A percentile compares a stretch with the other conserved stretches of the same genome.
These are phyloP conservation scores for Leishmania lainsoni DNA, from an alignment of 208 protist genomes.

Conservation along the genomic window DNA sequence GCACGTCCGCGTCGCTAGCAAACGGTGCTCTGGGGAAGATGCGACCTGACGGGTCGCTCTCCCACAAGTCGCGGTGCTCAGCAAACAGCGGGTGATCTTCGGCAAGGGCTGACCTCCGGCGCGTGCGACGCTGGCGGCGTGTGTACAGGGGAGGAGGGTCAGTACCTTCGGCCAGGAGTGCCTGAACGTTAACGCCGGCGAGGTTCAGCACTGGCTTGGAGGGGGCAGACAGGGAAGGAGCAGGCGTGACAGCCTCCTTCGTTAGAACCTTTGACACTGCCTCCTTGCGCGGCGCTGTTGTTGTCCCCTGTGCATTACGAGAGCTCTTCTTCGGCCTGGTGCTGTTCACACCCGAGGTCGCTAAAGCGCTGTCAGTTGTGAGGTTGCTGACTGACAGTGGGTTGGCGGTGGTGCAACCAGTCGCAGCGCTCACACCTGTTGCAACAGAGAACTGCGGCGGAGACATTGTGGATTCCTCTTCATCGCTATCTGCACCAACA, in stretches of 20 bases:
- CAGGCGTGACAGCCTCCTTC: neutral
- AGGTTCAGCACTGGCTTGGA: slow-evolving; percentile 36
- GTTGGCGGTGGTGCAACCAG: neutral
- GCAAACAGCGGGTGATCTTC: slow-evolving; percentile 61
- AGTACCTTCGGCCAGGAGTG: slow-evolving; percentile 43
- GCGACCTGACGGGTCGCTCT: slow-evolving; percentile 30
- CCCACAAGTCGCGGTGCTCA: slow-evolving; percentile 61
- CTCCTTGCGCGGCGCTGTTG: neutral
- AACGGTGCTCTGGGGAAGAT: slow-evolving; percentile 63
- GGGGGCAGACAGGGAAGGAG: neutral
- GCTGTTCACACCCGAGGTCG: neutral
- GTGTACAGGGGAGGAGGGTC: slow-evolving; percentile 60
- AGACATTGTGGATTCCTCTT: neutral
- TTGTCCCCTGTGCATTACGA: neutral
- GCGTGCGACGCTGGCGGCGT: slow-evolving; percentile 51
- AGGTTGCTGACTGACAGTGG: neutral
- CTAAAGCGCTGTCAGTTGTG: neutral
- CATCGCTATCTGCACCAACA: neutral
- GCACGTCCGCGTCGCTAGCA: slow-evolving; percentile 72
- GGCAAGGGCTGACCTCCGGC: slow-evolving; percentile 41
- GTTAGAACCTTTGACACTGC: neutral
- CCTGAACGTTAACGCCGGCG: slow-evolving; percentile 45
- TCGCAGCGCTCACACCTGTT: neutral
- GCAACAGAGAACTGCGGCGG: neutral
- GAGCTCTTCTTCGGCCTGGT: neutral